Base-by-base conservation (phyloP, 2,329 filamentous ascomycete genomes). In the Fusarium decemcellulare region DNA sequence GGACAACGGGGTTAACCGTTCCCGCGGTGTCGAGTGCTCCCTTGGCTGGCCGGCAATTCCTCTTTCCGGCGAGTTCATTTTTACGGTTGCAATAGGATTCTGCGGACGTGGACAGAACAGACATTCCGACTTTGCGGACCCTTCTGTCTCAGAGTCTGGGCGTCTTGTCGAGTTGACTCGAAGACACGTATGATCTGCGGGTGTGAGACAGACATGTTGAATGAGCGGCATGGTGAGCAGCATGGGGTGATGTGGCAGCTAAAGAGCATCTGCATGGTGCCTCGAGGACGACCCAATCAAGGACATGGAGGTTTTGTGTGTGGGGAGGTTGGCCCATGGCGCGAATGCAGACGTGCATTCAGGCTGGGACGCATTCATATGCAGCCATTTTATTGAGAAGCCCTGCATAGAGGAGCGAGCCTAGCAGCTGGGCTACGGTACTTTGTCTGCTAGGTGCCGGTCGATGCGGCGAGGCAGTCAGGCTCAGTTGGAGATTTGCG, bases 1-100 rank as follows among this genome's bases (percentile, higher is more conserved):
- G 39, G 39, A 42, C 8, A 59, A 70, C 66, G 57, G 61, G 64
- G 18, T 72, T 51, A 67, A 68, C 65, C 65, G 43, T 64, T 60
- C 65, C 59, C 44, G 46, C 16, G 65, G 65, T 51, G 65, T 23
- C 18, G 18, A 23, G 18, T 23, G 18, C 18, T 44, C 36, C 52
- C 52, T 42, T 68, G 39, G 15, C 58, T 68, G 39, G 15, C 58
- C 51, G 65, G 65, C 66, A 68, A 53, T 58, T 68, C 32, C 61
- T 47, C 46, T 56, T 44, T 50, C 65, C 47, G 50, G 32, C 27
- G 6, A 44, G 23, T 18, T 61, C 40, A 37, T 30, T 15, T 43
- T 8, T 12, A 23, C 32, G 43, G 27, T 44, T 47, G 43, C 43
- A 32, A 27, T 11, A 14, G 43, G n/a, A 40, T 15, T 40, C 37